Evolutionary conservation across 768 basidiomycete species (phyloP), one percentile per base, ranked within the genome.

Genomic region (Coprinopsis sp.): DNA sequence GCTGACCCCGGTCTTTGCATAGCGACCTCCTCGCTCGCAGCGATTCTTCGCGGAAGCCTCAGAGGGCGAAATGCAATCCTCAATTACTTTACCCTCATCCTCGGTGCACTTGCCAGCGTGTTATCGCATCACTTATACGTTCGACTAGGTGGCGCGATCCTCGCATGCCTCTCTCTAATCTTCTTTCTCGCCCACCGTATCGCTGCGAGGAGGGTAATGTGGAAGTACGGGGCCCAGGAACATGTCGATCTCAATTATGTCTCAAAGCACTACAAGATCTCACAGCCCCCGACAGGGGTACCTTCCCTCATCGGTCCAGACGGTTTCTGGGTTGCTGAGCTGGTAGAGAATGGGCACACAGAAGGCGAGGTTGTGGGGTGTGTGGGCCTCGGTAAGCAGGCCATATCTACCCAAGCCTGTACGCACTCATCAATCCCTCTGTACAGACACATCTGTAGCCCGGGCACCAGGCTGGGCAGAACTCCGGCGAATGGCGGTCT

Each of bases 401-500:
- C n/a, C n/a, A n/a, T n/a, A n/a, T n/a, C n/a, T n/a, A n/a, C n/a
- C n/a, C n/a, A n/a, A n/a, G n/a, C n/a, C n/a, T n/a, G n/a, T n/a
- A n/a, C n/a, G n/a, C n/a, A n/a, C n/a, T n/a, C n/a, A n/a, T n/a
- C n/a, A n/a, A n/a, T n/a, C n/a, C n/a, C n/a, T n/a, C n/a, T n/a
- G n/a, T n/a, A n/a, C n/a, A n/a, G n/a, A n/a, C n/a, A n/a, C n/a
- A n/a, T n/a, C n/a, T n/a, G n/a, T n/a, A n/a, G n/a, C n/a, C n/a
- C n/a, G n/a, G n/a, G n/a, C 18, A 5, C 33, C 33, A 8, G 6
- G 14, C 33, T 22, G 33, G 2, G 49, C 49, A 12, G 54, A 57
- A 21, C 33, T 61, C 6, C 55, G 57, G 11, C 52, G 57, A 12
- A 51, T 61, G 55, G 53, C 51, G 11, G 57, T 57, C 1, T 55